A percentile compares a stretch with the other conserved stretches of the same genome.
Conservation (phyloP, 148 eudicot species). For the Salicornia ramosissima region DNA sequence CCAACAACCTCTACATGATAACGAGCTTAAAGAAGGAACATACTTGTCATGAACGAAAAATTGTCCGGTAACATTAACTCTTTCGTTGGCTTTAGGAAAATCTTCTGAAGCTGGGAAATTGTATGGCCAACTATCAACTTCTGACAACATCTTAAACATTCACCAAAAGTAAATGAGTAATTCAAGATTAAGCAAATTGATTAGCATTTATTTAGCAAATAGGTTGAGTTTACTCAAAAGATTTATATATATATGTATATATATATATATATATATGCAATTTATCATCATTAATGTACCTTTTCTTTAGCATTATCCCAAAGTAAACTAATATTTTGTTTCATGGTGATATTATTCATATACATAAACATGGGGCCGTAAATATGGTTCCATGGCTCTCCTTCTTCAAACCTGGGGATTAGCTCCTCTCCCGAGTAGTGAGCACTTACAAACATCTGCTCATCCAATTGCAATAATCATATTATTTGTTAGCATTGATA, state of each 20-base stretch:
- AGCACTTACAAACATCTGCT: conserved; percentile 57
- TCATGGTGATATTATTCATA: conserved; percentile 33
- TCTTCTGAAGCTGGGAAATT: conserved; percentile 71
- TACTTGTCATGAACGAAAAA: conserved; percentile 71
- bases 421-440: conserved; percentile 52
- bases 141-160: conserved; percentile 46
- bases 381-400: conserved; percentile 59
- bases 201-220: background rate
- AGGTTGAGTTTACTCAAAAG: background rate
- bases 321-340: conserved; percentile 25
- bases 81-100: conserved; percentile 51
- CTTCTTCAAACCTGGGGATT: conserved; percentile 39
- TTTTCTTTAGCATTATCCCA: conserved; percentile 57
- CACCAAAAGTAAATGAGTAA: background rate
- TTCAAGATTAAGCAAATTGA: background rate
- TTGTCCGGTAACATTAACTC: conserved; percentile 59
- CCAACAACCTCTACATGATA: no score
- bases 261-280: no score
- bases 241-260: no score
- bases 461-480: background rate
- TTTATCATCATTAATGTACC: conserved; percentile 19
- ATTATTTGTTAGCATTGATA: no score
- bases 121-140: conserved; percentile 74
- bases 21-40: background rate
- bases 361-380: conserved; percentile 58